Percentiles rank a stretch among this genome's conserved stretches.
phyloP scores from a whole-genome alignment of 2,329 filamentous ascomycete genomes.

The Cordyceps farinosa region DNA sequence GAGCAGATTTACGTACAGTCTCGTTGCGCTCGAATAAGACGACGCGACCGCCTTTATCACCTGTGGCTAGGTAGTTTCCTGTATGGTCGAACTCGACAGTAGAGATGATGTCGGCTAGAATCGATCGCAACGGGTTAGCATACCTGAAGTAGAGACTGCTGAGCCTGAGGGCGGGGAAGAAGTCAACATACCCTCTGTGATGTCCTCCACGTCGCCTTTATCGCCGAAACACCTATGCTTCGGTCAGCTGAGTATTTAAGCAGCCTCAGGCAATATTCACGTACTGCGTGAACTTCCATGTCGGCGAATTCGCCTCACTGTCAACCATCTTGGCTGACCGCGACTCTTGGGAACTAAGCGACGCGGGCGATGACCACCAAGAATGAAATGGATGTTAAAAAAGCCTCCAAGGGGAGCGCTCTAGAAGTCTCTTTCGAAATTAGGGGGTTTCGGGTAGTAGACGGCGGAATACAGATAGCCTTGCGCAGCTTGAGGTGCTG shows the following conservation, averaged over 20 bases:
- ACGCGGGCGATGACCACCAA: constrained; percentile 16
- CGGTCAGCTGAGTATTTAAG: constrained; percentile 20
- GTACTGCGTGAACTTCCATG: constrained; percentile 99
- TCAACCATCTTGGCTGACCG: constrained; percentile 77
- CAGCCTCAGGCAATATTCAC: constrained; percentile 34
- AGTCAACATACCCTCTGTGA: constrained; percentile 75
- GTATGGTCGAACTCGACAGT: constrained; percentile 90
- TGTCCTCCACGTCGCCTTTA: constrained; percentile 98
- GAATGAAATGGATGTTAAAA: constrained; percentile 20
- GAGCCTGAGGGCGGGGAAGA: constrained; percentile 20
- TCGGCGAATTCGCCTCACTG: constrained; percentile 88
- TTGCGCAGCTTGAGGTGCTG: constrained; percentile 15
- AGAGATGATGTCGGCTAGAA: constrained; percentile 80
- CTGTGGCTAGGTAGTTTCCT: constrained; percentile 85
- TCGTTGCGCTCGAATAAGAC: constrained; percentile 92
- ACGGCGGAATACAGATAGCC: constrained; percentile 1
- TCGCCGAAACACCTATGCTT: constrained; percentile 88
- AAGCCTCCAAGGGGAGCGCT: constrained; percentile 23
- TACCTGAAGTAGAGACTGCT: not conserved
- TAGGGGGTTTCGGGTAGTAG: not conserved
- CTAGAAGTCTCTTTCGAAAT: not conserved
- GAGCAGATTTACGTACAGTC: constrained; percentile 59
- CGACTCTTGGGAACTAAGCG: constrained; percentile 19
- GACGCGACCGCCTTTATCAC: constrained; percentile 81
- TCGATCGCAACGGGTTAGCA: constrained; percentile 26